Conservation (phyloP, 495 filamentous ascomycete species). For the Annulohypoxylon maeteangense region DNA sequence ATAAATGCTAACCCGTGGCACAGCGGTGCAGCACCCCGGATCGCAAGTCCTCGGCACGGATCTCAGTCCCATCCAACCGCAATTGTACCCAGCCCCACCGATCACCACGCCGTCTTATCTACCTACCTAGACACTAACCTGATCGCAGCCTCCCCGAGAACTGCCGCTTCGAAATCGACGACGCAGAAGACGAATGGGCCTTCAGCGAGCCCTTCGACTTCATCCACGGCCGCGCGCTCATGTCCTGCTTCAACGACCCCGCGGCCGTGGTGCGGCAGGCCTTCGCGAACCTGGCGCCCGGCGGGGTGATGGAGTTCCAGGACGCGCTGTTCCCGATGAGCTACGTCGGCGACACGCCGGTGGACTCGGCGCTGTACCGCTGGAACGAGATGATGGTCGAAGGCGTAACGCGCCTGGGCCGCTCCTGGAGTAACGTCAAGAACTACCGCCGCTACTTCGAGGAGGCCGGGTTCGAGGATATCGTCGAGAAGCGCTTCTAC, state of each 20-base stretch:
- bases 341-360: constrained; percentile 45
- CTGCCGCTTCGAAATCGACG: constrained; percentile 63
- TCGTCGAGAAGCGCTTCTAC: constrained; percentile 46
- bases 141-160: constrained; percentile 59
- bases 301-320: constrained; percentile 63
- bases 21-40: constrained; percentile 45
- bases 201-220: constrained; percentile 63
- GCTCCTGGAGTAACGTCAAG: constrained; percentile 45
- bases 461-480: constrained; percentile 45
- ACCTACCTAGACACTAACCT: neutral
- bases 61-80: constrained; percentile 64
- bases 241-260: constrained; percentile 62
- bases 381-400: constrained; percentile 52
- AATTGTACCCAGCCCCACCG: constrained; percentile 45
- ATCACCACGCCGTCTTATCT: neutral
- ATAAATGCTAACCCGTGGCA: constrained; percentile 11
- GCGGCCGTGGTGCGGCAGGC: constrained; percentile 55
- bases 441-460: constrained; percentile 43
- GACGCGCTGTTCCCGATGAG: constrained; percentile 52
- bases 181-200: constrained; percentile 65
- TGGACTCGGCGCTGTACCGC: constrained; percentile 44
- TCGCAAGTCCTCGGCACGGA: constrained; percentile 61
- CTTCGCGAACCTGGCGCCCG: constrained; percentile 59
- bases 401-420: constrained; percentile 46
- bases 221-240: constrained; percentile 64